Conservation (phyloP, 106 monocot genomes). For the Dendrobium nobile region DNA sequence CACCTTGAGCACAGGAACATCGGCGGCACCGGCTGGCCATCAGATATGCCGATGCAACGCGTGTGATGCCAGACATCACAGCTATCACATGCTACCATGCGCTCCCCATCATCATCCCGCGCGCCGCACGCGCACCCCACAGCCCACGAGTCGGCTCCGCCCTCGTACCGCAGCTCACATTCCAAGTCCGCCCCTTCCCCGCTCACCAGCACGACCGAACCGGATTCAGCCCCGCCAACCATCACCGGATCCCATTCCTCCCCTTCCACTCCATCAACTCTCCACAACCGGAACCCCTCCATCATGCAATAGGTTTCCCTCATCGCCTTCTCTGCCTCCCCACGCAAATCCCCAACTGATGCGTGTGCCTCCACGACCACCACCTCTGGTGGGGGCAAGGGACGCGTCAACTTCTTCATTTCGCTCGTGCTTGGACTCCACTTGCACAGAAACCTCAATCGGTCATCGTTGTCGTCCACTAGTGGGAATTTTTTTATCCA, state of each 20-base stretch:
- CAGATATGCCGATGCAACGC: slow-evolving; percentile 69
- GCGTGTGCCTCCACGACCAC: slow-evolving; percentile 72
- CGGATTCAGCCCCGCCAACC: slow-evolving; percentile 69
- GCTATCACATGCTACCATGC: slow-evolving; percentile 91
- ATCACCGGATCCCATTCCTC: slow-evolving; percentile 77
- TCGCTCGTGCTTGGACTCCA: slow-evolving; percentile 48
- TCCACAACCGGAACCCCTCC: slow-evolving; percentile 32
- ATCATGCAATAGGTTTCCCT: slow-evolving; percentile 70
- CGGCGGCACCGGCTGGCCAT: slow-evolving; percentile 50
- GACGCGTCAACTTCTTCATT: slow-evolving; percentile 15
- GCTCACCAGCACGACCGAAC: slow-evolving; percentile 35
- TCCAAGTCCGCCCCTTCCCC: slow-evolving; percentile 45
- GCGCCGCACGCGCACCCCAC: slow-evolving; percentile 82
- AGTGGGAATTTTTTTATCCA: slow-evolving; percentile 67
- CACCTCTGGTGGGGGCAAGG: slow-evolving; percentile 38
- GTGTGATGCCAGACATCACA: slow-evolving; percentile 98
- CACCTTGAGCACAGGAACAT: slow-evolving; percentile 69
- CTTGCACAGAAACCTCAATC: slow-evolving; percentile 47
- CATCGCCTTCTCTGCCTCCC: slow-evolving; percentile 55
- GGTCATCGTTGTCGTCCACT: slow-evolving; percentile 75
- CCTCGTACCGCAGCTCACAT: slow-evolving; percentile 49
- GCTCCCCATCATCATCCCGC: slow-evolving; percentile 88
- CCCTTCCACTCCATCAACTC: slow-evolving; percentile 44
- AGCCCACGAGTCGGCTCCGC: slow-evolving; percentile 57
- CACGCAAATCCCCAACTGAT: slow-evolving; percentile 52